A percentile compares a stretch with the other conserved stretches of the same genome.
phyloP scores from a whole-genome alignment of 2,329 filamentous ascomycete species.

The Penicillium sp. region DNA sequence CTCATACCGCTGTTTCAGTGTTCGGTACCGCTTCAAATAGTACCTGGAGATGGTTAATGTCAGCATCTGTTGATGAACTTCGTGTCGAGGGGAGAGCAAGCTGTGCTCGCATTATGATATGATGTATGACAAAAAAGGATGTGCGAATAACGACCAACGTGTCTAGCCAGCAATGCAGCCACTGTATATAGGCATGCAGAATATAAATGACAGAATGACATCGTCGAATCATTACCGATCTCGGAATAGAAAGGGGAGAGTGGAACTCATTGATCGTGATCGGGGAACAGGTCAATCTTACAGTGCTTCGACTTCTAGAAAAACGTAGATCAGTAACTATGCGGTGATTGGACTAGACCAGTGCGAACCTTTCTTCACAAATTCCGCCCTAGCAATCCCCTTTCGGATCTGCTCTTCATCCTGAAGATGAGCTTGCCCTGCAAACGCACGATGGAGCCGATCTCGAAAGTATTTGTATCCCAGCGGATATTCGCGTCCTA shows the following conservation, averaged over 20 bases:
- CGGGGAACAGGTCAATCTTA: constrained; percentile 52
- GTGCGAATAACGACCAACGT: constrained; percentile 3
- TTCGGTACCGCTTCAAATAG: constrained; percentile 88
- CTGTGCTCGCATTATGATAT: constrained; percentile 22
- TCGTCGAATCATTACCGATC: not conserved
- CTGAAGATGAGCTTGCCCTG: constrained; percentile 67
- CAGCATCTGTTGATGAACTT: constrained; percentile 16
- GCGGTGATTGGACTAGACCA: not conserved
- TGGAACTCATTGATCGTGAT: not conserved
- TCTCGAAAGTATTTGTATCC: constrained; percentile 81
- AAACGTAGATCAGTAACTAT: constrained; percentile 1
- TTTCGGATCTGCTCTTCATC: constrained; percentile 75
- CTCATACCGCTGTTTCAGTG: constrained; percentile 78
- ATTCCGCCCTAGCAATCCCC: constrained; percentile 76
- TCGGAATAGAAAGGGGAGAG: not conserved
- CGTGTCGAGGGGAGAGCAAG: constrained; percentile 8
- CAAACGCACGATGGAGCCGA: constrained; percentile 82
- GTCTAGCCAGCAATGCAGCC: constrained; percentile 3
- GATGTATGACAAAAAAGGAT: constrained; percentile 20
- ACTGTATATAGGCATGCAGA: constrained; percentile 11
- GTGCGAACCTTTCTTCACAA: constrained; percentile 78
- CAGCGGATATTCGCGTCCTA: constrained; percentile 83
- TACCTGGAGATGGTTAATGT: constrained; percentile 59
- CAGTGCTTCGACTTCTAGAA: constrained; percentile 83
- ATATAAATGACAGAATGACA: constrained; percentile 20